A percentile compares a stretch with the other conserved stretches of the same genome.
phyloP scores from a whole-genome alignment of 495 filamentous ascomycete species.

The Lasiosphaeria miniovina region DNA sequence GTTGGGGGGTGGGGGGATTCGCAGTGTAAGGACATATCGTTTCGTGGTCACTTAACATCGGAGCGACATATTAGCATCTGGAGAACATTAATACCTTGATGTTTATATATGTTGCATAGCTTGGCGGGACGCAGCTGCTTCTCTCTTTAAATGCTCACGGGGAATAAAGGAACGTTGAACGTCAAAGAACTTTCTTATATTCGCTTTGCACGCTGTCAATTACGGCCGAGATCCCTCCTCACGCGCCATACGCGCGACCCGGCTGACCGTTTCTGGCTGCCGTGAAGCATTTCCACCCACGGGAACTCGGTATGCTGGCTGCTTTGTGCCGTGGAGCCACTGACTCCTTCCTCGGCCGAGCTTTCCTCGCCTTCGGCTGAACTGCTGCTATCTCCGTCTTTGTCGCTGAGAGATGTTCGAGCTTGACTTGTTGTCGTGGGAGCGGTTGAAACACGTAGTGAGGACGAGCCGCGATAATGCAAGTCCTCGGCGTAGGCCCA shows the following conservation, averaged over 20 bases:
- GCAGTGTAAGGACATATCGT: too few relatives aligned
- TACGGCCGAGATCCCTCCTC: constrained; percentile 50
- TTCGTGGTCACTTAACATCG: too few relatives aligned
- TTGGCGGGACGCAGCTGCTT: not conserved
- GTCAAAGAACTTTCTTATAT: not conserved
- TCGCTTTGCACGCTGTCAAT: not conserved
- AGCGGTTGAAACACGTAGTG: not conserved
- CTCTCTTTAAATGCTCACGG: too few relatives aligned
- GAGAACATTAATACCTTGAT: too few relatives aligned
- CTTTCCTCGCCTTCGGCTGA: not conserved
- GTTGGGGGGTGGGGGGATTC: not conserved
- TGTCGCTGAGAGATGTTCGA: too few relatives aligned
- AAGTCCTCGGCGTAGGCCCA: constrained; percentile 59
- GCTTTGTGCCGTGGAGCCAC: constrained; percentile 10
- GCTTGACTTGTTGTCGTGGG: too few relatives aligned
- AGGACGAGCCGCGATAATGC: constrained; percentile 17
- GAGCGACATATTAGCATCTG: too few relatives aligned
- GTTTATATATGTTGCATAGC: too few relatives aligned
- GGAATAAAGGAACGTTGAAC: not conserved
- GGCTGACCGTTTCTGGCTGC: constrained; percentile 45
- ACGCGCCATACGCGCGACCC: constrained; percentile 55
- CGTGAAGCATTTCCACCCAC: constrained; percentile 52
- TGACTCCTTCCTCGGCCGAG: constrained; percentile 11
- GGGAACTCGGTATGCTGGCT: constrained; percentile 35
- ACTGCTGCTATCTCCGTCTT: not conserved